Evolutionary conservation across 2,329 filamentous ascomycete species (phyloP), one percentile per base, ranked within the genome.

Genomic region (Sclerotinia nivalis): DNA sequence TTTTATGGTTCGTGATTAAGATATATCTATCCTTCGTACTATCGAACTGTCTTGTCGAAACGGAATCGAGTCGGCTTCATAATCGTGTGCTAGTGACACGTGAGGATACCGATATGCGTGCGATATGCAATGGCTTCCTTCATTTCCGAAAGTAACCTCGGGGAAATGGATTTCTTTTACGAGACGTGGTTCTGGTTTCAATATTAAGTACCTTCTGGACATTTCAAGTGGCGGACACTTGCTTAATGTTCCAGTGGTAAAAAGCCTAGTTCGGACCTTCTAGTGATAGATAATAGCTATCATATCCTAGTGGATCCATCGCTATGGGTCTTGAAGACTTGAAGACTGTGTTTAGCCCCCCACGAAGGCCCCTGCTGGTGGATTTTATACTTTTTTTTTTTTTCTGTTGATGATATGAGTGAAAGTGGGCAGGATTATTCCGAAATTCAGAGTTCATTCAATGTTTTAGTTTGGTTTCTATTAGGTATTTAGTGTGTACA

Each of bases 281-380:
- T 43, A 47, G 25, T 10, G 40, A 43, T 4, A 43, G 40, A 43
- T 43, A 15, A 43, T 43, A 13, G 40, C 40, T 43, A 43, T 43
- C 12, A 43, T 49, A 37, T 31, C 54, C 65, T 50, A 37, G 54
- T 60, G 22, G 54, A 68, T 50, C 54, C 55, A 52, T 59, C 43
- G 6, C 4, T 58, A 31, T 50, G 31, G 45, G 10, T 37, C 31
- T 37, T 43, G 15, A 68, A 49, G 56, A 60, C 40, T 43, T 15
- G 40, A 43, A 6, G 13, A 43, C 37, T 49, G 31, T 20, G 55
- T 49, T 47, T 49, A 34, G 40, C 40, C 31, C 55, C 55, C 55
- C 66, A 68, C 66, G 55, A 45, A 68, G 54, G 50, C 43, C 66
- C 43, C 55, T 55, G 61, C 55, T 68, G 31, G n/a, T 61, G 55